These are phyloP conservation scores for Beta macrorhiza DNA, from an alignment of 179 eudicot species.

Conservation along the genomic window DNA sequence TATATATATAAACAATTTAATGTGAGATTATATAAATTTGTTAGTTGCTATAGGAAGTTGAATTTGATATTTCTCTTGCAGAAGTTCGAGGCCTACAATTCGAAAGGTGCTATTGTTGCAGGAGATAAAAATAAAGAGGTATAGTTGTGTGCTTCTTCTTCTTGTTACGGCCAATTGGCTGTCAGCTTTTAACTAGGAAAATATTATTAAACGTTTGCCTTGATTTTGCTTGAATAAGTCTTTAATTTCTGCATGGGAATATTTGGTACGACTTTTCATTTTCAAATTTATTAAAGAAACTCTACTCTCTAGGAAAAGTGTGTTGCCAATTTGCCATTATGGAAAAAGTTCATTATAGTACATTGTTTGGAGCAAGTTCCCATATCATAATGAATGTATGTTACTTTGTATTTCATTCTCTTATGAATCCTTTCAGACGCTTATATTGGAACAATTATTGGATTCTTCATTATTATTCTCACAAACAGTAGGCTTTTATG, in stretches of 20 bases:
- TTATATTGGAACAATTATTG: no score
- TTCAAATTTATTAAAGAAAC: neutral
- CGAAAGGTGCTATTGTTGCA: constrained; percentile 68
- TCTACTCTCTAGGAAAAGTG: no score
- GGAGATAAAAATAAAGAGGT: constrained; percentile 95
- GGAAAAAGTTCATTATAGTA: no score
- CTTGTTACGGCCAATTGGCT: neutral
- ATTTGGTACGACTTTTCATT: neutral
- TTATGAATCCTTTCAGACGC: no score
- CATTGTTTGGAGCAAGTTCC: no score
- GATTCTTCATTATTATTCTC: neutral
- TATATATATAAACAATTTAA: neutral
- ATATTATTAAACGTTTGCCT: neutral
- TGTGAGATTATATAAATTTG: neutral
- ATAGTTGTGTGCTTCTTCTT: constrained; percentile 13
- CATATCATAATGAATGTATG: no score
- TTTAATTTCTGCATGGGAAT: neutral
- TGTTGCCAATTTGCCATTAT: no score
- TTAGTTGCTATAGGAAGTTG: neutral
- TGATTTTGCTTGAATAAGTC: neutral
- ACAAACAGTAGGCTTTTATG: no score
- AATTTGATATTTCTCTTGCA: constrained; percentile 36
- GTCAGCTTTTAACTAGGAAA: neutral
- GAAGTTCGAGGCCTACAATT: constrained; percentile 95
- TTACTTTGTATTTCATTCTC: no score